These are phyloP conservation scores for Salix exigua DNA, from an alignment of 345 rosid genomes.

Conservation along the genomic window DNA sequence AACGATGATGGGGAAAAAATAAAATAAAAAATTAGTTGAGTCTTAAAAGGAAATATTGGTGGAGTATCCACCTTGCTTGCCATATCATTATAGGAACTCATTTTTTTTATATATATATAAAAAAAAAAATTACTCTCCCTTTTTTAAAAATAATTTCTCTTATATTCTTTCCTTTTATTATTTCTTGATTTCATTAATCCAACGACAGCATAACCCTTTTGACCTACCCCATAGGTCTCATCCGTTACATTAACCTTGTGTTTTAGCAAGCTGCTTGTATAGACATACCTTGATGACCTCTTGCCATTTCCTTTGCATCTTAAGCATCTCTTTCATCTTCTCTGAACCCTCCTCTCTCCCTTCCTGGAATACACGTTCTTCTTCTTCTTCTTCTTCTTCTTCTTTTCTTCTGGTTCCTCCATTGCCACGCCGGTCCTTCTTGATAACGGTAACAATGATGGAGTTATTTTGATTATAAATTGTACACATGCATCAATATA, in stretches of 20 bases:
- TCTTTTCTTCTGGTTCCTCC: not conserved
- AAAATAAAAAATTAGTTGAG: no score
- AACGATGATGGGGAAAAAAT: no score
- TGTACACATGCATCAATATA: no score
- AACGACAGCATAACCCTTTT: conserved; percentile 24
- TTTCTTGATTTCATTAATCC: conserved; percentile 18
- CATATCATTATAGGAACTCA: no score
- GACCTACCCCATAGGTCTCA: conserved; percentile 33
- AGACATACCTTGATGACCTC: conserved; percentile 12
- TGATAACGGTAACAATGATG: conserved; percentile 23
- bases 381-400: not conserved
- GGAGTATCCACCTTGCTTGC: no score
- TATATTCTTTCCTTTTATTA: not conserved
- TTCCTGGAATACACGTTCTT: not conserved
- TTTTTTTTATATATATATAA: no score
- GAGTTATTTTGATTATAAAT: not conserved
- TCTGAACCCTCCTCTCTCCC: conserved; percentile 3
- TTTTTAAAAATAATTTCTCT: not conserved
- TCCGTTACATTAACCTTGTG: conserved; percentile 11
- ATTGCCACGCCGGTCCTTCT: conserved; percentile 14
- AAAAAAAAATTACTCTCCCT: no score
- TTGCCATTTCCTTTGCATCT: conserved; percentile 13
- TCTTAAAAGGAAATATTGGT: no score
- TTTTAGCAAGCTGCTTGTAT: conserved; percentile 5
- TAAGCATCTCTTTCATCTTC: conserved; percentile 14